Base-by-base conservation (phyloP, 2,329 filamentous ascomycete species). In the Hymenoscyphus salicellus region DNA sequence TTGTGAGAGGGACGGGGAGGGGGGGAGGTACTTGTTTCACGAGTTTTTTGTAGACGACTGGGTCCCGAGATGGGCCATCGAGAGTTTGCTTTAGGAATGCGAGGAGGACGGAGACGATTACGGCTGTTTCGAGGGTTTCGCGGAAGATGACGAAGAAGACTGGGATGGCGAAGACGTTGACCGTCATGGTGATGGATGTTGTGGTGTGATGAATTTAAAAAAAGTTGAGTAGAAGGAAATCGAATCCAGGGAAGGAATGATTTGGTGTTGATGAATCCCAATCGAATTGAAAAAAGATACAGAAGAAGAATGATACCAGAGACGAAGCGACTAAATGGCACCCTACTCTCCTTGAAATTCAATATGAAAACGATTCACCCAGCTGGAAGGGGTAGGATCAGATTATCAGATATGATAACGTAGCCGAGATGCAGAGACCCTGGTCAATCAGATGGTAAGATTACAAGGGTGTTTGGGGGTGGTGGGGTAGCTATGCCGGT, bases 81-180 rank as follows among this genome's bases (percentile, higher is more conserved):
- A 96, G 83, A 2, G 89, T 91, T 76, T 95, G 90, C 77, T 94
- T 95, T 65, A 96, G 80, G 75, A 95, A 96, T 26, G 92, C 87
- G 49, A 96, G 84, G 38, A 96, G 81, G n/a, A 96, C 89, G 0
- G 92, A 94, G 68, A 96, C 87, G 71, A 96, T 91, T 74, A 96
- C 92, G 73, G 85, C 88, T 0, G 89, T 90, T 80, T 96, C 92
- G 58, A 96, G 81, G 52, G 87, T 87, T 79, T 96, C 93, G 74
- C 93, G 88, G 76, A 96, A 95, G 78, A 91, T 88, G 76, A 97
- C 91, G 80, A 97, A 93, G 80, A 96, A 96, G 63, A 96, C 86
- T 69, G 89, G 90, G 26, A 92, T 86, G 68, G 89, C 85, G 77
- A 93, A 93, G 64, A 93, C 87, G 75, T 89, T 85, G 66, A 84